Evolutionary conservation across 768 basidiomycete genomes (phyloP), one percentile per base, ranked within the genome.

Genomic region (Pleurotus giganteus): DNA sequence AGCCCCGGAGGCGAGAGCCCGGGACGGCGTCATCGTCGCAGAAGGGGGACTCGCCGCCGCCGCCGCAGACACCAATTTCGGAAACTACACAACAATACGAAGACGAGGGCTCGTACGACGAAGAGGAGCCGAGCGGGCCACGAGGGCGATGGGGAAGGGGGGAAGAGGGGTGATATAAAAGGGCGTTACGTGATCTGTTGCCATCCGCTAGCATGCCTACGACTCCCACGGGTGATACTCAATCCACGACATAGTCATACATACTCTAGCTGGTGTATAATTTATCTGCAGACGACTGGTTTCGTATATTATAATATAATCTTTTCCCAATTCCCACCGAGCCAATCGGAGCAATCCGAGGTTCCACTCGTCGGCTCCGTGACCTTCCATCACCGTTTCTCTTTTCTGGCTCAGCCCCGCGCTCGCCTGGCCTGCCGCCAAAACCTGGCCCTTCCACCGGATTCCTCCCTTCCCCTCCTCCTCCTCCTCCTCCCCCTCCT

Each of bases 401-500:
- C 65, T 61, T 52, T 62, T 59, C 60, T 63, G 43, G 58, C 52
- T 77, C 82, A 76, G 76, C 80, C 81, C 84, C 84, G 84, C 83
- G 79, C 77, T 78, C 77, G 76, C 76, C 75, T 80, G 58, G 71
- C 78, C 73, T 80, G 79, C 82, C 80, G 79, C 73, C 81, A 76
- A 77, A 77, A 67, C 67, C 59, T 68, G 65, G 56, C 65, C 46
- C 41, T 56, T 24, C 65, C 58, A 21, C 66, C 61, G 39, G 37
- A 55, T 46, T 50, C 56, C 49, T 54, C 59, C 17, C 46, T 53
- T 21, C 69, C 69, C 58, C 58, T 65, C 46, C 60, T 54, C 60
- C 58, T 58, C 28, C 56, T 60, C 39, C 41, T 58, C 29, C 43
- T 46, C 32, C 56, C 57, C 51, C 36, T 60, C 63, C 61, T 63